phyloP scores from a whole-genome alignment of 257 asterid species.

The Lithospermum erythrorhizon region DNA sequence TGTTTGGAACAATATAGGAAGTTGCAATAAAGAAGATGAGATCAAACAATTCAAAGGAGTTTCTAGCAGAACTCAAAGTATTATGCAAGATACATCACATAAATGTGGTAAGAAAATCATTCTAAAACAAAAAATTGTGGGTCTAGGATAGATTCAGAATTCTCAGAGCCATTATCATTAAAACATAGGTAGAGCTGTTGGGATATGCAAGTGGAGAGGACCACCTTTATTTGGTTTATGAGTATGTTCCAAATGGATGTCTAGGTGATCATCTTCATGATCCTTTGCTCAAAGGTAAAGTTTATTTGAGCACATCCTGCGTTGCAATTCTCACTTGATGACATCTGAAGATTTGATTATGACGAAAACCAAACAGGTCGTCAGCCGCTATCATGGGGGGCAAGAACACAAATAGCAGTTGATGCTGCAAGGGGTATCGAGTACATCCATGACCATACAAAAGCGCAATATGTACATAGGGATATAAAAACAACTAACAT shows the following conservation, averaged over 20 bases:
- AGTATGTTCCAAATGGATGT: constrained; percentile 56
- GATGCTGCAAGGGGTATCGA: constrained; percentile 81
- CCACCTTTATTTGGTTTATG: constrained; percentile 71
- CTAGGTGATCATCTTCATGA: constrained; percentile 70
- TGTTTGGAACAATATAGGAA: constrained; percentile 33
- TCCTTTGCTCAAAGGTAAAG: constrained; percentile 59
- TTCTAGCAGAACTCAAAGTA: constrained; percentile 73
- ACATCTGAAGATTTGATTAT: not conserved
- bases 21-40: constrained; percentile 86
- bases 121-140: not conserved
- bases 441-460: constrained; percentile 82
- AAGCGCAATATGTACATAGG: constrained; percentile 66
- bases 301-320: not conserved
- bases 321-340: not conserved
- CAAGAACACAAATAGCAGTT: constrained; percentile 65
- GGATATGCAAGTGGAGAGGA: constrained; percentile 82
- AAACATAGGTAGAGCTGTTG: constrained; percentile 62
- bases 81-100: constrained; percentile 80
- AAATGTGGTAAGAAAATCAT: constrained; percentile 53
- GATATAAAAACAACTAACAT: constrained; percentile 78
- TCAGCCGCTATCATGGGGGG: constrained; percentile 71
- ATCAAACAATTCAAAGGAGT: constrained; percentile 75
- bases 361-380: constrained; percentile 38
- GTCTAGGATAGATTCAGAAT: not conserved
- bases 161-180: not conserved